Conservation (phyloP, 768 basidiomycete species). For the Suillus fuscotomentosus region DNA sequence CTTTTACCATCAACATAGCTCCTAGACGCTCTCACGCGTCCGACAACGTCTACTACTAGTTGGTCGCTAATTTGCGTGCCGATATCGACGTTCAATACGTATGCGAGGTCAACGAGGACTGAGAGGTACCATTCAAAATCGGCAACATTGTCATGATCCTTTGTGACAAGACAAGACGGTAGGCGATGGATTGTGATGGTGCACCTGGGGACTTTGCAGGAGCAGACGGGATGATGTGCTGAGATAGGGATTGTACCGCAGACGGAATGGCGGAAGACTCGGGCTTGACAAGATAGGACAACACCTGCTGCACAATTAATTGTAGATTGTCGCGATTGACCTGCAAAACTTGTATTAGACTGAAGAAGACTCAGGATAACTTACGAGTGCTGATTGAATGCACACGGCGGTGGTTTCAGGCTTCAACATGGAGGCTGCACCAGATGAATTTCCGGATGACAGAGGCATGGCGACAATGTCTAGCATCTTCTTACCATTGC, state of each 20-base stretch:
- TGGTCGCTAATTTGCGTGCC: constrained; percentile 79
- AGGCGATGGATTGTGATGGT: constrained; percentile 75
- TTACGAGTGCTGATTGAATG: constrained; percentile 74
- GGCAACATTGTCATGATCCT: constrained; percentile 79
- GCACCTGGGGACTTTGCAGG: constrained; percentile 32
- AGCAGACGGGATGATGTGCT: constrained; percentile 40
- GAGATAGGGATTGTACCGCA: constrained; percentile 51
- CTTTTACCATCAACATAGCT: constrained; percentile 77
- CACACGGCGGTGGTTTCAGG: too few species aligned
- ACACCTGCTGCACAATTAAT: constrained; percentile 84
- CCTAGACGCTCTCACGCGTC: constrained; percentile 74
- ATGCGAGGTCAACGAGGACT: constrained; percentile 87
- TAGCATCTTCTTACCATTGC: too few species aligned
- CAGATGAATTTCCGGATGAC: too few species aligned
- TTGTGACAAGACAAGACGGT: constrained; percentile 80
- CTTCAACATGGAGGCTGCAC: too few species aligned
- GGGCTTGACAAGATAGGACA: constrained; percentile 76
- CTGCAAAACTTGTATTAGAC: constrained; percentile 39
- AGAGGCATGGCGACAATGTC: too few species aligned
- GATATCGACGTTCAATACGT: constrained; percentile 79
- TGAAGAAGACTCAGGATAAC: constrained; percentile 13
- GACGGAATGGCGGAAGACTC: constrained; percentile 55
- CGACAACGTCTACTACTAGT: constrained; percentile 76
- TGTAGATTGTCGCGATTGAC: constrained; percentile 83
- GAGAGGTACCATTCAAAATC: constrained; percentile 99